These are phyloP conservation scores for Hypoxylon sp. DNA, from an alignment of 2,329 filamentous ascomycete species.

Conservation along the genomic window DNA sequence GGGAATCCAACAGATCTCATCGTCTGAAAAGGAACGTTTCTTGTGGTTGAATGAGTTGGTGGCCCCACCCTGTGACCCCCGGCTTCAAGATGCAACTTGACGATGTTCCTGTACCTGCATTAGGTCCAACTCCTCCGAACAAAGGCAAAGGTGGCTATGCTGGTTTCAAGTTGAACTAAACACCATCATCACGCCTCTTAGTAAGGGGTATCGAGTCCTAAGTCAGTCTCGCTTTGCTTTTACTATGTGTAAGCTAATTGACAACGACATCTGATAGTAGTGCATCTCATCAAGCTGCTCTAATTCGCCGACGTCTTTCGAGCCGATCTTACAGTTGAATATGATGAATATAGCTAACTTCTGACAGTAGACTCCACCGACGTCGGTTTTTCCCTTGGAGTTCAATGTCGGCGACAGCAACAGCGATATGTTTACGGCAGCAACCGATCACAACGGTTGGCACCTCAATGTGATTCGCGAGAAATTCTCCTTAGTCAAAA, in stretches of 20 bases:
- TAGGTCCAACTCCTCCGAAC: conserved; percentile 39
- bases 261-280: conserved; percentile 29
- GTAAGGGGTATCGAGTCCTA: conserved; percentile 25
- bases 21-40: conserved; percentile 23
- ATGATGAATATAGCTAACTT: conserved; percentile 17
- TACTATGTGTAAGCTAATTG: conserved; percentile 21
- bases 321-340: conserved; percentile 10
- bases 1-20: conserved; percentile 32
- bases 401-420: conserved; percentile 2
- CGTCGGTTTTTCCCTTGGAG: background rate
- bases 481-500: conserved; percentile 16
- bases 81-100: conserved; percentile 36
- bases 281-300: conserved; percentile 13
- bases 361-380: conserved; percentile 22
- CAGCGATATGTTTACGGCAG: conserved; percentile 18
- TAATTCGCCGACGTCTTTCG: conserved; percentile 18
- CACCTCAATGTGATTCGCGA: conserved; percentile 23
- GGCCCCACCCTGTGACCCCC: conserved; percentile 32
- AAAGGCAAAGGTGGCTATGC: conserved; percentile 51
- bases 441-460: conserved; percentile 12
- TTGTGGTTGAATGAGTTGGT: conserved; percentile 26
- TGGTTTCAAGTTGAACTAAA: conserved; percentile 52
- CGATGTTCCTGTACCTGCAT: conserved; percentile 52
- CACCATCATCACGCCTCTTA: conserved; percentile 35
- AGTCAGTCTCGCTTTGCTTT: conserved; percentile 39